These are phyloP conservation scores for Allium sativum DNA, from an alignment of 106 monocot species.

Conservation along the genomic window DNA sequence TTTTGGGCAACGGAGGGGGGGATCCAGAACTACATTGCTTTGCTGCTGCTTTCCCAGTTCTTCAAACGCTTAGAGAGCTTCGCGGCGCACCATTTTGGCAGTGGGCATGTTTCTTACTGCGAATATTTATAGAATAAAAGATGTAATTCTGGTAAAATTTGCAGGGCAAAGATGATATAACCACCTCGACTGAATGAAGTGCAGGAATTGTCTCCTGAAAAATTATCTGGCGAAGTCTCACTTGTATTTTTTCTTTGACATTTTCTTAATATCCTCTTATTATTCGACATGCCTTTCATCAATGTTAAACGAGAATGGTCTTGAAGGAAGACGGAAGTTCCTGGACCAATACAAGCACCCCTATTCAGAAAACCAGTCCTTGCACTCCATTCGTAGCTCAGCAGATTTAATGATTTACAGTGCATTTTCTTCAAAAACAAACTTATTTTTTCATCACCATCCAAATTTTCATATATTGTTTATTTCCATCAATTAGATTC, in stretches of 20 bases:
- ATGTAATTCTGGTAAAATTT: conserved; percentile 5
- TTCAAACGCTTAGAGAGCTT: conserved; percentile 62
- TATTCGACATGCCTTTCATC: background rate
- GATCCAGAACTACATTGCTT: conserved; percentile 55
- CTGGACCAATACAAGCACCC: background rate
- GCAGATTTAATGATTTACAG: background rate
- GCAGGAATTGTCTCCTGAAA: background rate
- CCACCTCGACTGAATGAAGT: conserved; percentile 6
- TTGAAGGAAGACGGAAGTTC: background rate
- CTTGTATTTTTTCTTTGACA: background rate
- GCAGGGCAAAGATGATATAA: conserved; percentile 74
- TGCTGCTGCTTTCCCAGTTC: conserved; percentile 85
- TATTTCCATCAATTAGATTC: background rate
- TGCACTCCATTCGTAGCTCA: background rate
- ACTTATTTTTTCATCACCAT: background rate
- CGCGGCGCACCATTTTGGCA: conserved; percentile 74
- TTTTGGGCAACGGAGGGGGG: conserved; percentile 43
- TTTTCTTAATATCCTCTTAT: too few species aligned
- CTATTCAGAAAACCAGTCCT: too few species aligned
- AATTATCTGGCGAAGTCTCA: background rate
- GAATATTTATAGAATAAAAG: background rate
- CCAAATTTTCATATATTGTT: background rate
- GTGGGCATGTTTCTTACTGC: conserved; percentile 37
- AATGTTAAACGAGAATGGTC: too few species aligned
- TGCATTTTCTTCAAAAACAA: background rate